phyloP scores from a whole-genome alignment of 2,329 filamentous ascomycete genomes.

The Lachnellula subtilissima region DNA sequence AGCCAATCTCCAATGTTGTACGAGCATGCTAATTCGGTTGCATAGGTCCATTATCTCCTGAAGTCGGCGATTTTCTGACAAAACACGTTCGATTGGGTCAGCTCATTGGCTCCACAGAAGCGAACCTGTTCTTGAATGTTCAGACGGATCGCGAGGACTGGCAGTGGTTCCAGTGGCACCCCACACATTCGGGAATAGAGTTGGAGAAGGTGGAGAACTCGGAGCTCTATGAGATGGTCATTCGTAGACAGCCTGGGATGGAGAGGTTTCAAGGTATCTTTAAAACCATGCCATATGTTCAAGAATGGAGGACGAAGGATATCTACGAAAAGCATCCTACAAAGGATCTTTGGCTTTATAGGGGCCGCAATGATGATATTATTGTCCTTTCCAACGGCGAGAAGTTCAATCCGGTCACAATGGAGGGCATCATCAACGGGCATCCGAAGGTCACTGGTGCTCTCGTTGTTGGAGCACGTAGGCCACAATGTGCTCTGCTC shows the following conservation, averaged over 20 bases:
- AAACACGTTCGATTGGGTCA: too few relatives aligned
- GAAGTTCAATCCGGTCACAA: slow-evolving; percentile 38
- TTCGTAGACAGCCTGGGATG: slow-evolving; percentile 13
- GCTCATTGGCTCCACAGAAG: too few relatives aligned
- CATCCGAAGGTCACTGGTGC: neutral
- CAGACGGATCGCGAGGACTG: too few relatives aligned
- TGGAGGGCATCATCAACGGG: neutral
- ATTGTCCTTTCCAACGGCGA: slow-evolving; percentile 41
- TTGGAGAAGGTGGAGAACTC: neutral
- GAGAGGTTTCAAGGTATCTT: slow-evolving; percentile 27
- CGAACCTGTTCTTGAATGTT: too few relatives aligned
- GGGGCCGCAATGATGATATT: slow-evolving; percentile 36
- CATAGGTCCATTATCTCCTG: too few relatives aligned
- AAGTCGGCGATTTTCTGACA: too few relatives aligned
- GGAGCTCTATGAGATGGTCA: slow-evolving; percentile 24
- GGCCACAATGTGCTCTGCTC: neutral
- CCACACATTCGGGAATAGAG: neutral
- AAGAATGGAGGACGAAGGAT: slow-evolving; percentile 35
- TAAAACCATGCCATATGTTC: slow-evolving; percentile 27
- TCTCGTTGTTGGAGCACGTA: neutral
- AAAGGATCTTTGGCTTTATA: slow-evolving; percentile 34
- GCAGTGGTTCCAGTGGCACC: neutral
- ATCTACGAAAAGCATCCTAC: slow-evolving; percentile 36
- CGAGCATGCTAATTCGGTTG: too few relatives aligned
- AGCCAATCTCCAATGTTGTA: neutral